Evolutionary conservation across 1,139 yeast species (phyloP).

Genomic region (Suhomyces maxii): DNA sequence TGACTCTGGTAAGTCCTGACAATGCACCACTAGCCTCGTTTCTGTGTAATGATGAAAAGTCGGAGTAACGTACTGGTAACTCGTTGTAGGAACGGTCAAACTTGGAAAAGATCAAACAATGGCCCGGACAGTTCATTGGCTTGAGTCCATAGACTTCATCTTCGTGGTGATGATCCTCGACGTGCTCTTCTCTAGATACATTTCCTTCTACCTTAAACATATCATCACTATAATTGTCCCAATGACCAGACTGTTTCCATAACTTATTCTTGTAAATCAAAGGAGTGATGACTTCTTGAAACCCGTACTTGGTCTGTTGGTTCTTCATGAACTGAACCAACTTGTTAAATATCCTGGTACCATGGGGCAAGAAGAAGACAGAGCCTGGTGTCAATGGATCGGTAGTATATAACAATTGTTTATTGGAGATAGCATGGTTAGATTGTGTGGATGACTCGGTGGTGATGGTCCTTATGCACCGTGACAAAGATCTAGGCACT

Average conservation of each 20-base stretch:
- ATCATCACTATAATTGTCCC: slow-evolving; percentile 93
- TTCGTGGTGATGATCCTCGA: slow-evolving; percentile 13
- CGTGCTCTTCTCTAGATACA: slow-evolving; percentile 27
- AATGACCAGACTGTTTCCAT: slow-evolving; percentile 94
- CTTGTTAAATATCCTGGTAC: slow-evolving; percentile 81
- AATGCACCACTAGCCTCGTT: slow-evolving; percentile 95
- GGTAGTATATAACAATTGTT: slow-evolving; percentile 72
- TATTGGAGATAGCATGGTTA: slow-evolving; percentile 54
- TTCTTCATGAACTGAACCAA: slow-evolving; percentile 78
- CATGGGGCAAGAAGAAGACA: slow-evolving; percentile 86
- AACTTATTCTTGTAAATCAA: slow-evolving; percentile 78
- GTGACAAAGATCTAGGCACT: neutral
- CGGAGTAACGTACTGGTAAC: slow-evolving; percentile 85
- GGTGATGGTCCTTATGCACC: neutral
- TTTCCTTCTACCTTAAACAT: slow-evolving; percentile 80
- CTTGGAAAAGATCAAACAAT: slow-evolving; percentile 80
- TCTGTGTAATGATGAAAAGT: slow-evolving; percentile 91
- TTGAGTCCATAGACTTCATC: slow-evolving; percentile 69
- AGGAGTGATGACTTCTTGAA: slow-evolving; percentile 92
- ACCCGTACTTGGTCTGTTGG: slow-evolving; percentile 81
- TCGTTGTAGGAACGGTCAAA: slow-evolving; percentile 88
- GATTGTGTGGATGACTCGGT: slow-evolving; percentile 35
- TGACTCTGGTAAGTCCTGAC: slow-evolving; percentile 89
- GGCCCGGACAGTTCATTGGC: slow-evolving; percentile 99
- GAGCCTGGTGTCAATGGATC: slow-evolving; percentile 87